Evolutionary conservation across 2,329 filamentous ascomycete species (phyloP).

Genomic region (Botrytis galanthina): DNA sequence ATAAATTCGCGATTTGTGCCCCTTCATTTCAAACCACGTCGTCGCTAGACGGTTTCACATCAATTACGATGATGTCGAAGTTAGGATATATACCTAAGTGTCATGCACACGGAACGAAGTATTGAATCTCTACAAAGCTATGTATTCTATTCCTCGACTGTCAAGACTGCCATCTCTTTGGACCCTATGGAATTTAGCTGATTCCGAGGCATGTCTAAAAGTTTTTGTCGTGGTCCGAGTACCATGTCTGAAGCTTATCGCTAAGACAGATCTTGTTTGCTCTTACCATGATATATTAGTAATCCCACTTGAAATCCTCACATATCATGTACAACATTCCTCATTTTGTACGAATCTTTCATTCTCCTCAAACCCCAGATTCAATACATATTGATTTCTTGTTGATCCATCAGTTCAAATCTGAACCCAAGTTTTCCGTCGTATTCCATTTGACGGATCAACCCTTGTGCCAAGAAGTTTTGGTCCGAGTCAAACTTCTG

Average conservation of each 20-base stretch:
- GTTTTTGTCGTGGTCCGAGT: neutral
- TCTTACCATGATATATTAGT: neutral
- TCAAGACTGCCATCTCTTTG: neutral
- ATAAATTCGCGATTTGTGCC: neutral
- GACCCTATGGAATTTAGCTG: neutral
- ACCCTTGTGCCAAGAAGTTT: constrained; percentile 13
- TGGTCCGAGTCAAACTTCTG: constrained; percentile 13
- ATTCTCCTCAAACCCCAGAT: neutral
- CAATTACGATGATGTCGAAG: too few relatives aligned
- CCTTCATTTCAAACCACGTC: neutral
- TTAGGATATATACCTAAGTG: neutral
- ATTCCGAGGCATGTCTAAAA: neutral
- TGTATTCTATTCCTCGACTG: neutral
- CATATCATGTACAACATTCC: neutral
- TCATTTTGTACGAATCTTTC: neutral
- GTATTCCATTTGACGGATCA: neutral
- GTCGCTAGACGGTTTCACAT: neutral
- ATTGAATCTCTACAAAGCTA: neutral
- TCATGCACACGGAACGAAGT: neutral
- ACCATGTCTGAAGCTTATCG: neutral
- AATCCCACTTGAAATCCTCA: neutral
- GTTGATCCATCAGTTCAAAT: neutral
- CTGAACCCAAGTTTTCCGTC: neutral
- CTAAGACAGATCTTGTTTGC: neutral
- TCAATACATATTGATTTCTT: neutral